Base-by-base conservation (phyloP, 2,329 filamentous ascomycete species). In the Trichoderma semiorbis region DNA sequence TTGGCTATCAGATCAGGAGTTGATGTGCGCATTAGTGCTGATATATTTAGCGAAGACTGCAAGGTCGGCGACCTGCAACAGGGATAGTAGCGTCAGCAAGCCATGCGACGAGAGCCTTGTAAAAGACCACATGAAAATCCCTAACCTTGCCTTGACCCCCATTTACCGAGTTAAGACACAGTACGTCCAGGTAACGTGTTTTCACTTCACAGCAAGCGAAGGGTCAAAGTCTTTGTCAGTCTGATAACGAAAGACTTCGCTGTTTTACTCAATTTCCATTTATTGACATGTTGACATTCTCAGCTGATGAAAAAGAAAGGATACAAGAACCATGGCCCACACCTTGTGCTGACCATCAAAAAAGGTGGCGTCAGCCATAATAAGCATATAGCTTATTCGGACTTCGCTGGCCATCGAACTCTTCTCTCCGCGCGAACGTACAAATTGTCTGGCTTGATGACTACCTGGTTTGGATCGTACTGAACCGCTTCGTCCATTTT, bases 401-500 rank as follows among this genome's bases (percentile, higher is more conserved):
- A 30, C 63, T 72, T 76, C 6, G 79, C 75, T 2, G 86, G 86
- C 84, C 85, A 87, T 77, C 84, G 84, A 26, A 82, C 80, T 32
- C 87, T 81, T 76, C 78, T 84, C 76, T 85, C 81, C 0, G 86
- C 85, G 21, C 81, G 77, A 2, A 87, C 85, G 50, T 77, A 77
- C 10, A 77, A 73, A 34, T 77, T 76, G 28, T 73, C 43, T 2
- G 76, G 73, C 87, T 87, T 78, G 70, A 89, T 88, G 3, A 89
- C 78, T 79, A 88, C 86, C 77, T 89, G 89, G 80, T 85, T 84
- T 1, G 88, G 87, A 74, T 89, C 88, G 61, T 90, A 89, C 69
- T 89, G 86, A 8, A 89, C 80, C 0, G 84, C 80, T 1, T 64
- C 36, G 7, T 81, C 85, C 7, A 86, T 82, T 3, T 83, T 82